Conservation (phyloP, 2,329 filamentous ascomycete species). For the Dothiorella sarmentorum region DNA sequence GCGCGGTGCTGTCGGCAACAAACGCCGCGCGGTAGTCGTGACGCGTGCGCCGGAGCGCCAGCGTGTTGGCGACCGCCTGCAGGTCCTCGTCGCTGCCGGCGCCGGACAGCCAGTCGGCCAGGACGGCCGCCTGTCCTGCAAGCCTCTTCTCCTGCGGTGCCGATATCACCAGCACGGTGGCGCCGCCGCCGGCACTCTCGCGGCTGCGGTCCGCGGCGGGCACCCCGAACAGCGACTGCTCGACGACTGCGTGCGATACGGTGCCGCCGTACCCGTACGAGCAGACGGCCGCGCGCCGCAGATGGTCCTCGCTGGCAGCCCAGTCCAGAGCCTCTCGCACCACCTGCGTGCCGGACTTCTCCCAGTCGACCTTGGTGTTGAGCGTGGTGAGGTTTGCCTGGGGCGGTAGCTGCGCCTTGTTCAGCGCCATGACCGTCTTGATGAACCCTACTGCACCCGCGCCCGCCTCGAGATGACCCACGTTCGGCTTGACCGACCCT, state of each 20-base stretch:
- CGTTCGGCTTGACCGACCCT: conserved; percentile 31
- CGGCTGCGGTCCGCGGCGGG: neutral
- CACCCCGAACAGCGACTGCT: conserved; percentile 21
- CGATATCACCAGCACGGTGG: conserved; percentile 29
- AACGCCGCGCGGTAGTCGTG: conserved; percentile 32
- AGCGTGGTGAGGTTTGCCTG: conserved; percentile 36
- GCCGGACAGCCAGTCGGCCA: conserved; percentile 26
- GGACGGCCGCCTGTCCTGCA: conserved; percentile 22
- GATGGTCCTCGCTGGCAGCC: conserved; percentile 6
- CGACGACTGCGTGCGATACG: conserved; percentile 43
- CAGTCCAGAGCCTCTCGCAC: conserved; percentile 25
- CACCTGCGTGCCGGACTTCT: conserved; percentile 23
- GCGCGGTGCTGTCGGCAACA: conserved; percentile 23
- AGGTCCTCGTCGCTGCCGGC: conserved; percentile 18
- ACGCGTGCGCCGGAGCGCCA: conserved; percentile 30
- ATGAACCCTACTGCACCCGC: conserved; percentile 29
- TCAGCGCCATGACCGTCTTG: conserved; percentile 30
- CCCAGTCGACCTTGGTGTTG: conserved; percentile 34
- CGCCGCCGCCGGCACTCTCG: neutral
- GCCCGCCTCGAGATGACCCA: conserved; percentile 33
- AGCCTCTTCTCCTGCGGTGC: conserved; percentile 34
- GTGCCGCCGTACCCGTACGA: conserved; percentile 48
- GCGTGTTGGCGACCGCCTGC: conserved; percentile 25
- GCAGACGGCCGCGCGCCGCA: conserved; percentile 43
- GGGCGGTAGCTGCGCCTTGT: conserved; percentile 30